Base-by-base conservation (phyloP, 441 rosid species). In the Euphorbia corollata region DNA sequence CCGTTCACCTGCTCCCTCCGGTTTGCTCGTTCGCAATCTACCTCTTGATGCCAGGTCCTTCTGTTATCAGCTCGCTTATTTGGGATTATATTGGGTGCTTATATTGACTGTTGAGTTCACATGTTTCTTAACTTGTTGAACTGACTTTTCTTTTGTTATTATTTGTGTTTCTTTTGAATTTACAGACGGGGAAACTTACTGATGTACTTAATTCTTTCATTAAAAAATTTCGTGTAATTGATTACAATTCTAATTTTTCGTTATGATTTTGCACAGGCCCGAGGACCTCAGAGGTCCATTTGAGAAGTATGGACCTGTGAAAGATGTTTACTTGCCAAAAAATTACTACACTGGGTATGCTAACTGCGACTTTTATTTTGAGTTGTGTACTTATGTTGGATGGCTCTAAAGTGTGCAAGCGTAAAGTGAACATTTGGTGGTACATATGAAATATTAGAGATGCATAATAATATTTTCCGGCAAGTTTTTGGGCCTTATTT, bases 21-120 rank as follows among this genome's bases (percentile, higher is more conserved):
- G 97, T 59, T 82, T 92, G 69, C 96, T 92, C 73, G 79, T 90
- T 70, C 97, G 97, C 68, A 92, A 92, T 73, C 98, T 92, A 36
- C 96, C 97, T 61, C 97, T 90, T 50, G 90, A 90, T 39, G 88
- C 93, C 34, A 90, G 96, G 98, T 92, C 27, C 61, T 41, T 30
- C 24, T 13, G 54, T 34, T 65, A 64, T 61, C 23, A 47, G 20
- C 19, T 50, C 39, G 13, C 16, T 43, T 18, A 27, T 57, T 5
- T 57, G 18, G 54, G 4, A 55, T 55, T 55, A 15, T 22, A 10
- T 12, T n/a, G 4, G 4, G 4, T 27, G 2, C 30, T 8, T 16
- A 12, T 6, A 51, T 2, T 10, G 23, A 48, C 54, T 27, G 10
- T 6, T 50, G 15, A 6, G 30, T 61, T 2, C 1, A 8, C 22